Percentiles rank a stretch among this genome's conserved stretches.
Conservation (phyloP, 768 basidiomycete species). For the Boletus vinaceobasis region DNA sequence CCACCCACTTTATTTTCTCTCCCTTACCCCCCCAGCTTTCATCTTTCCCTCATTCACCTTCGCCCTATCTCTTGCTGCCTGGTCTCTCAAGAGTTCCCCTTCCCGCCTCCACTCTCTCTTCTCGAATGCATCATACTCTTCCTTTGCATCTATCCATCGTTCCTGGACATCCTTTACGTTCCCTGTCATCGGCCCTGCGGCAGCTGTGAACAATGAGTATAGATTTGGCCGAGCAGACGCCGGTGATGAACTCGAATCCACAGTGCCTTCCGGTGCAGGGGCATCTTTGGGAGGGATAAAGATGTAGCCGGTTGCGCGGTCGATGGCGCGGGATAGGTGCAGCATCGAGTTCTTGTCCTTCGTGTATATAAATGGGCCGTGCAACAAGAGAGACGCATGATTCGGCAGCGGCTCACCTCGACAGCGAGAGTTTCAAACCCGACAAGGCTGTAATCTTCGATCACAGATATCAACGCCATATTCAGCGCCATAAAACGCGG, state of each 20-base stretch:
- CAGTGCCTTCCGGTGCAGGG: conserved; percentile 32
- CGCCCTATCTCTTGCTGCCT: conserved; percentile 14
- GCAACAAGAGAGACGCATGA: not conserved
- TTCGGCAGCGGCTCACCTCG: conserved; percentile 52
- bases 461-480: conserved; percentile 85
- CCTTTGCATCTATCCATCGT: conserved; percentile 85
- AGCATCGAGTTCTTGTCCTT: conserved; percentile 97
- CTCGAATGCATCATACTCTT: conserved; percentile 82
- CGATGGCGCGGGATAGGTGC: conserved; percentile 76
- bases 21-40: conserved; percentile 22
- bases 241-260: conserved; percentile 30
- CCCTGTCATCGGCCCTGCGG: conserved; percentile 51
- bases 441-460: conserved; percentile 90
- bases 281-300: conserved; percentile 60
- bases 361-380: not conserved
- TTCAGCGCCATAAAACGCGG: conserved; percentile 78
- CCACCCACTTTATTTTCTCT: conserved; percentile 24
- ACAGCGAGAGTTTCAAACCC: conserved; percentile 97
- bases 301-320: conserved; percentile 89
- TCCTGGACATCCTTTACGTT: conserved; percentile 82
- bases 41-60: not conserved
- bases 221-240: conserved; percentile 56
- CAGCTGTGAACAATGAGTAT: conserved; percentile 64
- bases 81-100: conserved; percentile 45
- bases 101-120: conserved; percentile 72